Conservation (phyloP, 1,284 basidiomycete genomes). For the Ganoderma leucocontextum region DNA sequence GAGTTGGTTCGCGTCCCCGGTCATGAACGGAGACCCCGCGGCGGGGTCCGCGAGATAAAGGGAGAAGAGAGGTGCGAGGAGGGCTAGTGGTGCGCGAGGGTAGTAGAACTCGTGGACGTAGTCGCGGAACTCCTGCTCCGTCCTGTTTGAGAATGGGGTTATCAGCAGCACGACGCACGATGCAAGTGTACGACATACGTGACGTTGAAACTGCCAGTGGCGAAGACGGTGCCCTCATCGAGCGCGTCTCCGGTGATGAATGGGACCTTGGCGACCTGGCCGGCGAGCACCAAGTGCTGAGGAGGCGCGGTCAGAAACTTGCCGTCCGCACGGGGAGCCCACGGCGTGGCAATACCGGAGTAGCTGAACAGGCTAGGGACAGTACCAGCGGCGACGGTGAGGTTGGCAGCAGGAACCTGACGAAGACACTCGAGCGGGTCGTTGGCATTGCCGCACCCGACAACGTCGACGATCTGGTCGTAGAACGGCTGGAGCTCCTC, state of each 20-base stretch:
- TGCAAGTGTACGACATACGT: slow-evolving; percentile 1
- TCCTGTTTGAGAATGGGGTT: slow-evolving; percentile 6
- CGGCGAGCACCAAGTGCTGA: slow-evolving; percentile 34
- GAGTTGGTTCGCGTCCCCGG: slow-evolving; percentile 30
- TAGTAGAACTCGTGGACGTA: slow-evolving; percentile 24
- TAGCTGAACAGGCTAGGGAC: slow-evolving; percentile 16
- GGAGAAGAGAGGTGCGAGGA: slow-evolving; percentile 29
- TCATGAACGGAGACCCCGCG: slow-evolving; percentile 41
- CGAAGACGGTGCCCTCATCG: slow-evolving; percentile 44
- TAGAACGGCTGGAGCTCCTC: slow-evolving; percentile 43
- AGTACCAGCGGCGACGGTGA: slow-evolving; percentile 27
- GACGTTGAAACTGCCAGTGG: slow-evolving; percentile 30
- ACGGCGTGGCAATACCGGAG: slow-evolving; percentile 35
- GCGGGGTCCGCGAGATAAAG: slow-evolving; percentile 33
- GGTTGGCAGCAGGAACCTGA: slow-evolving; percentile 47
- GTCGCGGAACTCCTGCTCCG: slow-evolving; percentile 19
- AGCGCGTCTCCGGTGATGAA: slow-evolving; percentile 29
- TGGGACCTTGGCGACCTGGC: slow-evolving; percentile 28
- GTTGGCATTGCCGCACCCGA: slow-evolving; percentile 40
- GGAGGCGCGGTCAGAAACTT: slow-evolving; percentile 42
- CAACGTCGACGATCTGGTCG: slow-evolving; percentile 43
- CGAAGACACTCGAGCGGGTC: slow-evolving; percentile 54
- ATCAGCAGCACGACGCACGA: neutral
- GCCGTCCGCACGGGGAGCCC: slow-evolving; percentile 47
- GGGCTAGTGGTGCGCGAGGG: slow-evolving; percentile 10